phyloP scores from a whole-genome alignment of 2,329 filamentous ascomycete species.

The Sarocladium kiliense region DNA sequence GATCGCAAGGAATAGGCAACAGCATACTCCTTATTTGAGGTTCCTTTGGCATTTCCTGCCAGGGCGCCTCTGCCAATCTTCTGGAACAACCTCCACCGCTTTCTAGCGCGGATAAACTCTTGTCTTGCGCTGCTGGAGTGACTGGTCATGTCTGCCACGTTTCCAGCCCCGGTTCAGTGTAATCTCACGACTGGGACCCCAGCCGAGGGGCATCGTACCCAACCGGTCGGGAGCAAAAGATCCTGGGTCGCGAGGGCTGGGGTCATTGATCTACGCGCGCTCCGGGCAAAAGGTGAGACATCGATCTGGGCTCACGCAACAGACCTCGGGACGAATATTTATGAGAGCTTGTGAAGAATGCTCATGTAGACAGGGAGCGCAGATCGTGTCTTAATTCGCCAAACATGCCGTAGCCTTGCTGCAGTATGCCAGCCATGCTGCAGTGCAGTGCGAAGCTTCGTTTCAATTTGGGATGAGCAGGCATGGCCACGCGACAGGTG shows the following conservation, averaged over 20 bases:
- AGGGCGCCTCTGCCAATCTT: background rate
- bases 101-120: background rate
- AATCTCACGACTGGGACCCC: conserved; percentile 2
- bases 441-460: background rate
- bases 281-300: background rate
- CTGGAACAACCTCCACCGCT: background rate
- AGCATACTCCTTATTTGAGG: background rate
- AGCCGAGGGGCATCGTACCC: background rate
- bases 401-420: background rate
- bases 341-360: no score
- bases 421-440: background rate
- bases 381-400: background rate
- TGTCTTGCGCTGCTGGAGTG: background rate
- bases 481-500: conserved; percentile 6
- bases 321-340: no score
- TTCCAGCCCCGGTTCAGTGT: background rate
- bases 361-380: no score
- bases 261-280: background rate
- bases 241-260: background rate
- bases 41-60: background rate
- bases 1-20: background rate
- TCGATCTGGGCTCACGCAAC: background rate
- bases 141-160: background rate
- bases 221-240: conserved; percentile 7
- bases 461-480: background rate